Evolutionary conservation across 306 rosid species (phyloP), one percentile per base, ranked within the genome.

Genomic region (Trichosanthes cucumerina): DNA sequence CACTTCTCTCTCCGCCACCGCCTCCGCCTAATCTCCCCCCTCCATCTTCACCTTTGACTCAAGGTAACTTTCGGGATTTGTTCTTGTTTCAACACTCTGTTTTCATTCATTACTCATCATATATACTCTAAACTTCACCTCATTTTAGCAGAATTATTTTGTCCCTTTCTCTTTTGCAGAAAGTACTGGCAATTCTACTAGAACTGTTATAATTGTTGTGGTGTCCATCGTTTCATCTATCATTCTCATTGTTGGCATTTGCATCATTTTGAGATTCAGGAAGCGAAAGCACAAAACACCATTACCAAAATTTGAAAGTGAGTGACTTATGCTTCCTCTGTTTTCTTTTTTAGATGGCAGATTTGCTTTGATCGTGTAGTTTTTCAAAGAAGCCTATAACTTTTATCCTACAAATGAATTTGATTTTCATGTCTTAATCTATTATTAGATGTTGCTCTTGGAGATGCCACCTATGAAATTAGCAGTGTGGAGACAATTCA

Each of bases 101-200:
- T 36, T 36, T 5, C 0, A 36, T 36, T 36, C n/a, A n/a, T n/a
- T n/a, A n/a, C n/a, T 3, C 5, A 3, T 6, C n/a, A n/a, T n/a
- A n/a, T n/a, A n/a, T n/a, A n/a, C n/a, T n/a, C n/a, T n/a, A n/a
- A n/a, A 36, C 0, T 3, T 36, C 8, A 7, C 46, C 46, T 6
- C 11, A 50, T 4, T 15, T 50, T 50, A 14, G 5, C n/a, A 50
- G 15, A 50, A 15, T 14, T 14, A 16, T 0, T 14, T 50, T 16
- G 7, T 15, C 54, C 6, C 54, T 2, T 50, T 70, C 26, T n/a
- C n/a, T n/a, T 71, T 58, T 62, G 65, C 83, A 80, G 83, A 75
- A 80, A 36, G 31, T 24, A 23, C 13, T 52, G 43, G 36, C 19
- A 47, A 80, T 69, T 44, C 26, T 28, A 23, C 19, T 73, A 80